These are phyloP conservation scores for Pleurotus tuoliensis DNA, from an alignment of 768 basidiomycete species.

Conservation along the genomic window DNA sequence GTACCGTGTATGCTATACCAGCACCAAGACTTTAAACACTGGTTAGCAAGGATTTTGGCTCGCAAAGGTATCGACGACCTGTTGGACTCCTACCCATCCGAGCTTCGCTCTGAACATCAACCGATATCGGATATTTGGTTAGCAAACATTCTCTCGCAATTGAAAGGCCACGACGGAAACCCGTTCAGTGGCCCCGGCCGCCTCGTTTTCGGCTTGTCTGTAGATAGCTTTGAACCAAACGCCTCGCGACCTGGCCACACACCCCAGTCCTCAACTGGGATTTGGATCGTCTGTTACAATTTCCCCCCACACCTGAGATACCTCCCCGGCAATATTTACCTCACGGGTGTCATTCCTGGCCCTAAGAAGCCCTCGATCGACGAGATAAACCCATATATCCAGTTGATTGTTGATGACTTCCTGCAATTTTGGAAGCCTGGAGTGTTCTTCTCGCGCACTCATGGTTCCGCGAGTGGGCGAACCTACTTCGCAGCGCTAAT, in stretches of 20 bases:
- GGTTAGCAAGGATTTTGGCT: slow-evolving; percentile 21
- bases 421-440: background rate
- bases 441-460: background rate
- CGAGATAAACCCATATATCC: background rate
- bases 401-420: background rate
- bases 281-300: background rate
- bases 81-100: slow-evolving; percentile 13
- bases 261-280: background rate
- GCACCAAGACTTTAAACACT: slow-evolving; percentile 19
- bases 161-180: too few species aligned
- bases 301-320: background rate
- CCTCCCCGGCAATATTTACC: background rate
- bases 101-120: too few species aligned
- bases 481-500: too few species aligned
- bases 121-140: too few species aligned
- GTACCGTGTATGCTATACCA: slow-evolving; percentile 9
- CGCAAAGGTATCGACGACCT: slow-evolving; percentile 22
- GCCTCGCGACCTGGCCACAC: background rate
- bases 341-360: slow-evolving; percentile 3
- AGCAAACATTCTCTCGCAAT: too few species aligned
- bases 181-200: background rate
- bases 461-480: background rate
- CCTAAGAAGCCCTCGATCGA: background rate
- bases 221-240: background rate
- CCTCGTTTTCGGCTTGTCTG: background rate